Evolutionary conservation across 2,329 filamentous ascomycete species (phyloP).

Genomic region (Pseudogymnoascus sp.): DNA sequence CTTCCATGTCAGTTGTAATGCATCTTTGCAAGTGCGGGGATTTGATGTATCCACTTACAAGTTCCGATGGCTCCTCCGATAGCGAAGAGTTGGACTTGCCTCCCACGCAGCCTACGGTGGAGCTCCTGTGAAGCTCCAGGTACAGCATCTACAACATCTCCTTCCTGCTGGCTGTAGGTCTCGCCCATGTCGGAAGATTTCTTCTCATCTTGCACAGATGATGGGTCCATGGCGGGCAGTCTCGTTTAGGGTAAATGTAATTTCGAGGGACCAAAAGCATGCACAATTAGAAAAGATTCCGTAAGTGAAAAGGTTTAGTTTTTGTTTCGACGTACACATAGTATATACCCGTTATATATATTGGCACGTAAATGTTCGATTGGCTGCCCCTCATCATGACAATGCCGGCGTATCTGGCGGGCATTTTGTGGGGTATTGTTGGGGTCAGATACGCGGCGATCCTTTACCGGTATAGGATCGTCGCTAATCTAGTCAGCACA

Average conservation of each 20-base stretch:
- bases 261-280: background rate
- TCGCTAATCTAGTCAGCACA: background rate
- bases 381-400: background rate
- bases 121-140: slow-evolving; percentile 3
- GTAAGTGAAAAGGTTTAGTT: background rate
- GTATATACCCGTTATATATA: background rate
- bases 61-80: slow-evolving; percentile 45
- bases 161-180: background rate
- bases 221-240: background rate
- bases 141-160: background rate
- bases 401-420: background rate
- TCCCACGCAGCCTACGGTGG: slow-evolving; percentile 9
- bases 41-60: background rate
- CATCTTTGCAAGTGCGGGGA: background rate
- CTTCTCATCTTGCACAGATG: slow-evolving; percentile 1
- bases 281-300: background rate
- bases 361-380: background rate
- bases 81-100: slow-evolving; percentile 14
- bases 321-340: background rate
- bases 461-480: background rate
- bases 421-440: background rate
- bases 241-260: background rate
- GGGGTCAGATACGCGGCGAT: background rate
- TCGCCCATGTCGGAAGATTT: background rate
- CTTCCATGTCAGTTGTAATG: background rate